These are phyloP conservation scores for Monilinia vaccinii-corymbosi DNA, from an alignment of 2,329 filamentous ascomycete genomes.

Conservation along the genomic window DNA sequence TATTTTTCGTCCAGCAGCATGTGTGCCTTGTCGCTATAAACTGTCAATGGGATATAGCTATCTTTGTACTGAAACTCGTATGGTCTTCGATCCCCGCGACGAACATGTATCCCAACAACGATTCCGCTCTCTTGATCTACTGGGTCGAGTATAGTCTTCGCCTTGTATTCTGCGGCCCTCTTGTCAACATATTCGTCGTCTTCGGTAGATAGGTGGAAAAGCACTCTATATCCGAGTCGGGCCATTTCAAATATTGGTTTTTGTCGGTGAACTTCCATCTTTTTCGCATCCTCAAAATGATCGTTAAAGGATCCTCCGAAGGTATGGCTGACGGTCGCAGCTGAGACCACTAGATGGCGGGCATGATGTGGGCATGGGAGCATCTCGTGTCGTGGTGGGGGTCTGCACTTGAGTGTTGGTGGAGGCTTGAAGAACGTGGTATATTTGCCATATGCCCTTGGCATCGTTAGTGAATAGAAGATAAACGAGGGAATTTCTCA, in stretches of 20 bases:
- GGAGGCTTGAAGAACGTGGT: slow-evolving; percentile 61
- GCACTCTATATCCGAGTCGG: slow-evolving; percentile 59
- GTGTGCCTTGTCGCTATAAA: slow-evolving; percentile 53
- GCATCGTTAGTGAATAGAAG: slow-evolving; percentile 11
- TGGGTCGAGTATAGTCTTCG: slow-evolving; percentile 34
- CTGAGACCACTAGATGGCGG: slow-evolving; percentile 64
- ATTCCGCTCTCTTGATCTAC: slow-evolving; percentile 39
- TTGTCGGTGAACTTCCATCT: slow-evolving; percentile 42
- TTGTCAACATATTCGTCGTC: slow-evolving; percentile 56
- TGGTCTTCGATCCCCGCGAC: slow-evolving; percentile 71
- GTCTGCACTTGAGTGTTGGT: slow-evolving; percentile 54
- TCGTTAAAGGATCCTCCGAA: slow-evolving; percentile 53
- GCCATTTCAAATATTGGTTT: slow-evolving; percentile 59
- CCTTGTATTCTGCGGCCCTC: slow-evolving; percentile 48
- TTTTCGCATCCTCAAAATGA: slow-evolving; percentile 40
- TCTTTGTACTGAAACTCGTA: slow-evolving; percentile 67
- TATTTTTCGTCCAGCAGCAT: slow-evolving; percentile 43
- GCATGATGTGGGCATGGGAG: slow-evolving; percentile 72
- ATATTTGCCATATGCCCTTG: slow-evolving; percentile 66
- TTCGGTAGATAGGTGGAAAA: slow-evolving; percentile 60
- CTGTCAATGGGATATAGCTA: slow-evolving; percentile 67
- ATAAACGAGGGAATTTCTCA: not conserved
- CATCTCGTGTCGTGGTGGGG: slow-evolving; percentile 66
- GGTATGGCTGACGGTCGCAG: slow-evolving; percentile 53
- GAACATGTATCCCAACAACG: slow-evolving; percentile 66